Base-by-base conservation (phyloP, 2,329 filamentous ascomycete species). In the Microascus cirrosus region DNA sequence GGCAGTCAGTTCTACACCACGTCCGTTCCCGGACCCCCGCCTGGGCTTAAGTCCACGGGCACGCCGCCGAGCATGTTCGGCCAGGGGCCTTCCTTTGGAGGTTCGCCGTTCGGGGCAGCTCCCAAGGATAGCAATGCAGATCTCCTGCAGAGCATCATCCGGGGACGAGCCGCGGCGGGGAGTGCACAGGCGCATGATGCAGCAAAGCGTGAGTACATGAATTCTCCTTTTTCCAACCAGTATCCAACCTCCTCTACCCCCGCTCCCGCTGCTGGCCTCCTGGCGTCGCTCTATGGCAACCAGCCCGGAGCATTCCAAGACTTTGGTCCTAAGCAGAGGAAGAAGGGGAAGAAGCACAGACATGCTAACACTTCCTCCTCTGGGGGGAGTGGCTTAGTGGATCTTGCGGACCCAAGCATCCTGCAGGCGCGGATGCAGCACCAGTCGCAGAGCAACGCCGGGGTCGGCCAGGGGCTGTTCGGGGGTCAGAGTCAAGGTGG, bases 321-420 rank as follows among this genome's bases (percentile, higher is more conserved):
- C 73, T 86, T 87, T 78, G 88, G 88, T 78, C 87, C 89, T 79
- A 95, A 96, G 86, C 91, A 95, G 84, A 96, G 95, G 87, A 96
- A 96, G 85, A 96, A 96, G 90, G 91, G 91, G 81, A 96, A 96
- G 86, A 96, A 96, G 90, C 93, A 96, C 83, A 95, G 92, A 86
- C 92, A 96, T 87, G 93, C 91, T 94, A 96, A 96, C 90, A 96
- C 93, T 93, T 96, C 92, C 89, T 97, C 93, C 86, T 95, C 91
- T 85, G 89, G 89, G 81, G 92, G 91, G 85, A 90, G 90, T 89
- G 92, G 90, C 81, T 85, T 96, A 93, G 92, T 95, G 81, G 92
- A 97, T 95, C 90, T 96, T 92, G 90, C 89, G 82, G 92, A 97
- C 90, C 93, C 93, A 83, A 96, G 90, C 83, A 96, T 96, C 83